A percentile compares a stretch with the other conserved stretches of the same genome.
These are phyloP conservation scores for Rutstroemia sydowiana DNA, from an alignment of 2,329 filamentous ascomycete species.

Conservation along the genomic window DNA sequence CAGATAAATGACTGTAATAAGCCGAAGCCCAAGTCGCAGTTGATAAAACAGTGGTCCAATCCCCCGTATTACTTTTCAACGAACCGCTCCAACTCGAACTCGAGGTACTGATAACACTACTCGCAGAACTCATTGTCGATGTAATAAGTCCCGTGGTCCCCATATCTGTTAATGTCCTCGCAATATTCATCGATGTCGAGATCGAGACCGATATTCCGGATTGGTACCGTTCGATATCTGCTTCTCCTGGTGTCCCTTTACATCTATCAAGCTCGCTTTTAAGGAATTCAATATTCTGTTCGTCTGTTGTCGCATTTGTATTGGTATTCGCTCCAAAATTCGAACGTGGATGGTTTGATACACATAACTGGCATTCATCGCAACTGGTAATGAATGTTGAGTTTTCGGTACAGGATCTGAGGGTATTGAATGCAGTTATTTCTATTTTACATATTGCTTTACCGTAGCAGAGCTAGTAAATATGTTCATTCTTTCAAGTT, in stretches of 20 bases:
- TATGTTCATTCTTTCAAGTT: not conserved
- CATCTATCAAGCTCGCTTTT: conserved; percentile 16
- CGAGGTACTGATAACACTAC: no score
- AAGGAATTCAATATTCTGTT: conserved; percentile 3
- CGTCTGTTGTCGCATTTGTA: no score
- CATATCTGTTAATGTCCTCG: not conserved
- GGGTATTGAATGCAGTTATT: conserved; percentile 12
- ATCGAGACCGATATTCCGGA: conserved; percentile 17
- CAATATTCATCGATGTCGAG: not conserved
- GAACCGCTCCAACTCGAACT: not conserved
- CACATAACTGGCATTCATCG: conserved; percentile 21
- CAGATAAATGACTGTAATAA: conserved; percentile 8
- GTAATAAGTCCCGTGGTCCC: not conserved
- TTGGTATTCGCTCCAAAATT: conserved; percentile 11
- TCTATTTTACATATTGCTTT: conserved; percentile 21
- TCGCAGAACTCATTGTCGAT: not conserved
- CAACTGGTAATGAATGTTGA: conserved; percentile 22
- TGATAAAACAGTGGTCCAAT: conserved; percentile 7
- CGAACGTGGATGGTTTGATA: conserved; percentile 16
- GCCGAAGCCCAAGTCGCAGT: conserved; percentile 10
- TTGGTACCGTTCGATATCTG: conserved; percentile 14
- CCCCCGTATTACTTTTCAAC: not conserved
- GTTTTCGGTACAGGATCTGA: conserved; percentile 17
- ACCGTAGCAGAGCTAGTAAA: no score
- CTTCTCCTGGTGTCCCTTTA: conserved; percentile 10